Evolutionary conservation across 176 grass and related monocot genomes (phyloP).

Genomic region (Oryza glaberrima): DNA sequence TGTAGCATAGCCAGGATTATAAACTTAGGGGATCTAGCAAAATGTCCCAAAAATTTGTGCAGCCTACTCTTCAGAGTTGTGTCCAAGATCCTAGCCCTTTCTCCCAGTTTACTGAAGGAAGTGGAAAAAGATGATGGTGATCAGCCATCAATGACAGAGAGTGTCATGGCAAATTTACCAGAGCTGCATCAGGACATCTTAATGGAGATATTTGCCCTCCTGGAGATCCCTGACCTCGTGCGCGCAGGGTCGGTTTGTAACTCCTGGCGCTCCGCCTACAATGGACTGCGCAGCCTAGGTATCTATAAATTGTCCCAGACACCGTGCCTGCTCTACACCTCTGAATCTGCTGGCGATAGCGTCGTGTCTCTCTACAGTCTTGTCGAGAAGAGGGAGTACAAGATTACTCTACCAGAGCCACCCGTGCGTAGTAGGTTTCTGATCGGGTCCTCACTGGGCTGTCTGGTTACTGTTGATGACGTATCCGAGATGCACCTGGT

Average conservation of each 20-base stretch:
- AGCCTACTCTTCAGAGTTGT: neutral
- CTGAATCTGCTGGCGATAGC: neutral
- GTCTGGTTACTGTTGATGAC: neutral
- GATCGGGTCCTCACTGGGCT: neutral
- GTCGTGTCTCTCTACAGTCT: neutral
- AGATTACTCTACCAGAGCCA: neutral
- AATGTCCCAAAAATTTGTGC: neutral
- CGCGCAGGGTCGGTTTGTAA: neutral
- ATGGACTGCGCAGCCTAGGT: neutral
- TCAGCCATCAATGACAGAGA: neutral
- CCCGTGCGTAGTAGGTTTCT: neutral
- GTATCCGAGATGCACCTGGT: neutral
- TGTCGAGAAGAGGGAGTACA: neutral
- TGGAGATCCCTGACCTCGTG: neutral
- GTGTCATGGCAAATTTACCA: neutral
- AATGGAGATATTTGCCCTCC: neutral
- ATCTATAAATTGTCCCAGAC: neutral
- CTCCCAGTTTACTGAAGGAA: neutral
- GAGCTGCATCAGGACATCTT: neutral
- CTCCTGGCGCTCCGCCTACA: neutral
- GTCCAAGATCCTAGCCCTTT: neutral
- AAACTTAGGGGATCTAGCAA: neutral
- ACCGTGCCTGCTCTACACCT: constrained; percentile 18
- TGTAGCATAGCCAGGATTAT: neutral
- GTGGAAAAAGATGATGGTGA: neutral